Conservation (phyloP, 257 asterid species). For the Solanum bukasovii region DNA sequence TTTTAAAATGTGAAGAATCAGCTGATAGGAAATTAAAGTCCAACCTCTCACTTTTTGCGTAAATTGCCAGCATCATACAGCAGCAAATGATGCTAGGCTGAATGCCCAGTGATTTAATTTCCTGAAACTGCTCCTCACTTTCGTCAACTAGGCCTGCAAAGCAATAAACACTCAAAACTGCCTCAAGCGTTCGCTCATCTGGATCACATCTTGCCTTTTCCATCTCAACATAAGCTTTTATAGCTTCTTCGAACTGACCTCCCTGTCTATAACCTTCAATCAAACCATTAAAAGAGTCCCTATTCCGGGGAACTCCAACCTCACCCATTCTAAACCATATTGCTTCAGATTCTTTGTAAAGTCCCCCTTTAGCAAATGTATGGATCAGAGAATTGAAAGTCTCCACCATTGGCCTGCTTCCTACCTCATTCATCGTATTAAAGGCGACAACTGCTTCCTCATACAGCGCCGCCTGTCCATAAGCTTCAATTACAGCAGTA, state of each 20-base stretch:
- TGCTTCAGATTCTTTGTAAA: conserved; percentile 85
- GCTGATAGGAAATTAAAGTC: conserved; percentile 7
- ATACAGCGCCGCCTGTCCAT: conserved; percentile 83
- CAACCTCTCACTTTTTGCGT: conserved; percentile 73
- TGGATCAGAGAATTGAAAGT: conserved; percentile 75
- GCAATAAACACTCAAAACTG: conserved; percentile 87
- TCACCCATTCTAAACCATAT: conserved; percentile 63
- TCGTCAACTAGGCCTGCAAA: conserved; percentile 88
- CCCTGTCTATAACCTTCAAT: conserved; percentile 91
- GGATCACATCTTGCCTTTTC: conserved; percentile 86
- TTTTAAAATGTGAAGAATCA: not conserved
- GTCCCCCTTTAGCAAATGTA: conserved; percentile 77
- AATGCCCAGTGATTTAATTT: conserved; percentile 75
- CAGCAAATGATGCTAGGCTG: conserved; percentile 92
- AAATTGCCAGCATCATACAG: conserved; percentile 86
- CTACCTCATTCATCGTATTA: conserved; percentile 89
- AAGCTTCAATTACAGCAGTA: conserved; percentile 75
- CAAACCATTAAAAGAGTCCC: conserved; percentile 62
- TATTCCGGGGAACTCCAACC: conserved; percentile 46
- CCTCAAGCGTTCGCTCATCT: conserved; percentile 91
- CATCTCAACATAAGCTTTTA: conserved; percentile 90
- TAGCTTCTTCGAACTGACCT: conserved; percentile 85
- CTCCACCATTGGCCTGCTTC: conserved; percentile 65
- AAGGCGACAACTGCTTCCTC: conserved; percentile 95
- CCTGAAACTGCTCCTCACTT: conserved; percentile 78